These are phyloP conservation scores for Crataegus laevigata DNA, from an alignment of 306 rosid genomes.

Conservation along the genomic window DNA sequence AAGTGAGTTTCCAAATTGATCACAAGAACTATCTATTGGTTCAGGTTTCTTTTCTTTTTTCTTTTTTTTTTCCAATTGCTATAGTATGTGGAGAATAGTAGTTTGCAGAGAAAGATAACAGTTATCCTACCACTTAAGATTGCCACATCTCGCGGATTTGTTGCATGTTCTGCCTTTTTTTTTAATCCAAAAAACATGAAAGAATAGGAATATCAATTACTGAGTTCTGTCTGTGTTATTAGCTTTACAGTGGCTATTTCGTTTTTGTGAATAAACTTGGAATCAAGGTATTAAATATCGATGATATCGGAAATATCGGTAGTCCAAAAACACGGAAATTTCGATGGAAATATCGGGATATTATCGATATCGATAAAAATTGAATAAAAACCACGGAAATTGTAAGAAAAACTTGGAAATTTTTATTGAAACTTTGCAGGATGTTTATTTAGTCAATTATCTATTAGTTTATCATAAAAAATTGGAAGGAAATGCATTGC, in stretches of 20 bases:
- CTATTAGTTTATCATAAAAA: too few relatives aligned
- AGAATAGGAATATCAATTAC: neutral
- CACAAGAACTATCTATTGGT: conserved; percentile 3
- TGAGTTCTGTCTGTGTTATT: neutral
- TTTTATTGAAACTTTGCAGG: too few relatives aligned
- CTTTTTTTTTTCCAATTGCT: neutral
- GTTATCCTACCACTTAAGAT: neutral
- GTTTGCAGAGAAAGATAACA: neutral
- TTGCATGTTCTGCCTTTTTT: neutral
- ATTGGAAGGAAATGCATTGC: too few relatives aligned
- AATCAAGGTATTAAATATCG: too few relatives aligned
- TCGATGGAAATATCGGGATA: too few relatives aligned
- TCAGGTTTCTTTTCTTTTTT: conserved; percentile 40
- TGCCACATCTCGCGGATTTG: too few relatives aligned
- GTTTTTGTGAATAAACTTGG: conserved; percentile 32
- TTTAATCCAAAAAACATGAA: neutral
- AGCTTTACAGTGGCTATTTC: neutral
- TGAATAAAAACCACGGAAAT: too few relatives aligned
- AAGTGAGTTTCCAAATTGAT: conserved; percentile 33
- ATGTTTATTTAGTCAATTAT: too few relatives aligned
- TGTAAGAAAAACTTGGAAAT: too few relatives aligned
- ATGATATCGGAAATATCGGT: too few relatives aligned
- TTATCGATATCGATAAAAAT: too few relatives aligned
- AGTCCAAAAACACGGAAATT: too few relatives aligned
- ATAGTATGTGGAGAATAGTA: neutral